These are phyloP conservation scores for Plectranthus barbatus DNA, from an alignment of 257 asterid species.

Conservation along the genomic window DNA sequence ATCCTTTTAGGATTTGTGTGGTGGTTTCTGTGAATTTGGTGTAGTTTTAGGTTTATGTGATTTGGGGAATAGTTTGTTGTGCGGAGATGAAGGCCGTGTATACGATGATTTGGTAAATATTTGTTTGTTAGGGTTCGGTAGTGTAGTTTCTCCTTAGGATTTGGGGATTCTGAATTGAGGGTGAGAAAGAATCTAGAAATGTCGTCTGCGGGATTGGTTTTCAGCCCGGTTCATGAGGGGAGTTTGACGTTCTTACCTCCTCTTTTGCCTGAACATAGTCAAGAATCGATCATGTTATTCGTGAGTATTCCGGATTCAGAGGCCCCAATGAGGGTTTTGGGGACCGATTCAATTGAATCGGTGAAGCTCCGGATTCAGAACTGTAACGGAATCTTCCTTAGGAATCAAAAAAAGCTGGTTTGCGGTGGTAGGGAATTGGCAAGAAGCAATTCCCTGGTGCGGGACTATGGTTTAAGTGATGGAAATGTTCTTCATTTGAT, in stretches of 20 bases:
- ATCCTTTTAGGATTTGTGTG: constrained; percentile 44
- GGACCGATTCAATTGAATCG: constrained; percentile 67
- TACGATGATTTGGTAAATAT: constrained; percentile 18
- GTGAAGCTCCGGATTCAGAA: constrained; percentile 64
- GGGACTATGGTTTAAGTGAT: constrained; percentile 69
- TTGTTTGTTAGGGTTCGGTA: constrained; percentile 19
- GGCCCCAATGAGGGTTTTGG: constrained; percentile 70
- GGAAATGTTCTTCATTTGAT: constrained; percentile 81
- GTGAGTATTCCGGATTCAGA: constrained; percentile 61
- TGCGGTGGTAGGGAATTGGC: constrained; percentile 78
- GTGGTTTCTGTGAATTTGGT: constrained; percentile 13
- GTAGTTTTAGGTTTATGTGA: constrained; percentile 7
- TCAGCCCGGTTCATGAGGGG: constrained; percentile 43
- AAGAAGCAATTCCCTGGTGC: constrained; percentile 60
- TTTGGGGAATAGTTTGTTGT: constrained; percentile 19
- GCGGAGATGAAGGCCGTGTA: constrained; percentile 9
- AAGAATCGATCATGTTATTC: constrained; percentile 46
- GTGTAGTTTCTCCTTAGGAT: constrained; percentile 18
- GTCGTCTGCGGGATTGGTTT: constrained; percentile 77
- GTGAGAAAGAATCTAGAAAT: constrained; percentile 22
- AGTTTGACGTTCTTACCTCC: constrained; percentile 32
- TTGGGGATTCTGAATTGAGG: constrained; percentile 21
- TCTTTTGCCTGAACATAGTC: constrained; percentile 34
- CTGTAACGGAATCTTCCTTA: constrained; percentile 60
- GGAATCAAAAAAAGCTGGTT: constrained; percentile 73